Conservation (phyloP, 495 filamentous ascomycete genomes). For the Aspergillus ellipticus region DNA sequence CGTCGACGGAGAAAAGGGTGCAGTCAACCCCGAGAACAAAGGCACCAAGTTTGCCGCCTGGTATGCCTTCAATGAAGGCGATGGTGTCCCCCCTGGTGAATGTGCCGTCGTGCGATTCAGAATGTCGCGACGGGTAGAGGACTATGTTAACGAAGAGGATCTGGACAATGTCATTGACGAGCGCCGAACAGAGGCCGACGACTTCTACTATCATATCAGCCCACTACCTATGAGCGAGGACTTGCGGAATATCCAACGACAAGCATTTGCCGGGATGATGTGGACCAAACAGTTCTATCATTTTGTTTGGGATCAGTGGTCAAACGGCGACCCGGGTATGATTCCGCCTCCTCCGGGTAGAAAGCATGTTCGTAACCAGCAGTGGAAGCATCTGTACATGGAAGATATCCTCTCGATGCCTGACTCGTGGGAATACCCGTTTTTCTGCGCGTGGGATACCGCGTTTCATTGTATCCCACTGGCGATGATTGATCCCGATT, state of each 20-base stretch:
- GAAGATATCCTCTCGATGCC: slow-evolving; percentile 97
- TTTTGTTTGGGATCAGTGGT: slow-evolving; percentile 97
- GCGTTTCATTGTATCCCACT: slow-evolving; percentile 95
- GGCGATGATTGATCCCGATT: slow-evolving; percentile 95
- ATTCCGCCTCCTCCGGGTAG: slow-evolving; percentile 79
- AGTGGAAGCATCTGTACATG: slow-evolving; percentile 90
- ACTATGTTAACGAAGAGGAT: slow-evolving; percentile 83
- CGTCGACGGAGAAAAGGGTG: slow-evolving; percentile 72
- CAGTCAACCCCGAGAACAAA: slow-evolving; percentile 72
- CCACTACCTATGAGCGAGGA: slow-evolving; percentile 93
- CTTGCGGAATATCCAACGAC: slow-evolving; percentile 88
- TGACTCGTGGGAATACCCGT: slow-evolving; percentile 97
- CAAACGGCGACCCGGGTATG: slow-evolving; percentile 70
- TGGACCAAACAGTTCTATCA: slow-evolving; percentile 97
- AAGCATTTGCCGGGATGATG: slow-evolving; percentile 93
- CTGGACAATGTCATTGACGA: slow-evolving; percentile 91
- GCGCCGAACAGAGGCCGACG: slow-evolving; percentile 81
- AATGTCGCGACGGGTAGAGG: slow-evolving; percentile 65
- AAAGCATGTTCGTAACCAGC: slow-evolving; percentile 76
- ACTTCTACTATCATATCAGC: slow-evolving; percentile 91
- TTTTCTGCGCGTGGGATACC: slow-evolving; percentile 97
- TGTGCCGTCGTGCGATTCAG: slow-evolving; percentile 95
- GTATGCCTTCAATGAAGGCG: slow-evolving; percentile 86
- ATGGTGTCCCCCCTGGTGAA: slow-evolving; percentile 81
- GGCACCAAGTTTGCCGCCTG: slow-evolving; percentile 90